Conservation (phyloP, 1,284 basidiomycete genomes). For the Melampsora abietis-canadensis region DNA sequence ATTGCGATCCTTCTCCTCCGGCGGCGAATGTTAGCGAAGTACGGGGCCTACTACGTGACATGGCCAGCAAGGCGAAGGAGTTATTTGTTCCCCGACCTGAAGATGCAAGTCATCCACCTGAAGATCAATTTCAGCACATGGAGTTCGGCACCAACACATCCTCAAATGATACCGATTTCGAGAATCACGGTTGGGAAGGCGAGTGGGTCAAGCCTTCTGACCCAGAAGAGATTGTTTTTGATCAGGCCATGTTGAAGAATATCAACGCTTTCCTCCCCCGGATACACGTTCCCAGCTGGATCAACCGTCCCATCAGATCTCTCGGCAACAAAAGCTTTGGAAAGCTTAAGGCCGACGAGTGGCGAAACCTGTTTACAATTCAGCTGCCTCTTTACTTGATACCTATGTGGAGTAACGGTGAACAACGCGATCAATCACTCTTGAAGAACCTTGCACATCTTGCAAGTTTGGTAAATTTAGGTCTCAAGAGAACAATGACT, state of each 20-base stretch:
- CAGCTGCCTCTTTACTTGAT: conserved; percentile 12
- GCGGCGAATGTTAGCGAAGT: background rate
- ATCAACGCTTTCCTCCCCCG: conserved; percentile 8
- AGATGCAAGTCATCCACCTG: background rate
- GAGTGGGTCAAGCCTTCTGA: background rate
- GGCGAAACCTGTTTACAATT: conserved; percentile 26
- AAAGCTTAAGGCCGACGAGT: conserved; percentile 21
- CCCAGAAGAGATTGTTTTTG: conserved; percentile 5
- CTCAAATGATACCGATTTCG: conserved; percentile 12
- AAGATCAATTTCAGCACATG: conserved; percentile 2
- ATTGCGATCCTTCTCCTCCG: background rate
- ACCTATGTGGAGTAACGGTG: background rate
- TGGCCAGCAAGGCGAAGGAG: background rate
- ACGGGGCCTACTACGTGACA: background rate
- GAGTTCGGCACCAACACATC: background rate
- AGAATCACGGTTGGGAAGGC: conserved; percentile 16
- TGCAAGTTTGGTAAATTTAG: background rate
- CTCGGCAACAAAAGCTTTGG: conserved; percentile 26
- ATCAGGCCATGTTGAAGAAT: background rate
- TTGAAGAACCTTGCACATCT: conserved; percentile 26
- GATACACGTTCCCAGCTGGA: conserved; percentile 17
- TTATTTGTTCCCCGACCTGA: background rate
- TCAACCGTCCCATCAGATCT: conserved; percentile 16
- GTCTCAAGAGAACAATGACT: conserved; percentile 12
- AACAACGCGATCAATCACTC: background rate